Evolutionary conservation across 257 asterid genomes (phyloP).

Genomic region (Cruciata laevipes): DNA sequence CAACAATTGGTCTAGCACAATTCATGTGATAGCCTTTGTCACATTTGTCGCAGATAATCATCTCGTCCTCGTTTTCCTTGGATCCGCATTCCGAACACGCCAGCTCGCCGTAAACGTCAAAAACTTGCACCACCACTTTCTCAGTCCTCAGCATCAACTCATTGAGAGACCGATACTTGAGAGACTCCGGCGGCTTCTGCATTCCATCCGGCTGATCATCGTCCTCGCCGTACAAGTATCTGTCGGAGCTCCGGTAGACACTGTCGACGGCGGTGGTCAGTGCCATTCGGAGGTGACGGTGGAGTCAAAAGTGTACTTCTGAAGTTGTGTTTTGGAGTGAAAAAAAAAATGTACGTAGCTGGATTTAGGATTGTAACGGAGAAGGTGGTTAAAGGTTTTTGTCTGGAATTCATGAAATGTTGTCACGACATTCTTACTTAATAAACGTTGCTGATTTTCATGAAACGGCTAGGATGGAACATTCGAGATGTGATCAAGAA

Average conservation of each 20-base stretch:
- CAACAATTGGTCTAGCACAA: slow-evolving; percentile 64
- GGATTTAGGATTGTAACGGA: too few species aligned
- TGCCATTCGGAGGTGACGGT: slow-evolving; percentile 10
- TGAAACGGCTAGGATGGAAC: too few species aligned
- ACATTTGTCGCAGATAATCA: slow-evolving; percentile 64
- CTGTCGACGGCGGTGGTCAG: background rate
- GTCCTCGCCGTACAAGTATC: slow-evolving; percentile 16
- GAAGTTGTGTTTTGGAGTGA: slow-evolving; percentile 31
- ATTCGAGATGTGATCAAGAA: background rate
- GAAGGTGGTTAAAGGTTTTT: too few species aligned
- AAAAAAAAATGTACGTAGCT: too few species aligned
- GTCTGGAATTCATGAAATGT: too few species aligned
- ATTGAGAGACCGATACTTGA: slow-evolving; percentile 25
- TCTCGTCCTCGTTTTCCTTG: slow-evolving; percentile 55
- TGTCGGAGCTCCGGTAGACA: background rate
- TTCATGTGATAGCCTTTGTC: slow-evolving; percentile 67
- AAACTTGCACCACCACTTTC: slow-evolving; percentile 32
- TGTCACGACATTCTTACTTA: too few species aligned
- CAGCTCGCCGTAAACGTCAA: slow-evolving; percentile 25
- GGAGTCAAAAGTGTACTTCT: slow-evolving; percentile 16
- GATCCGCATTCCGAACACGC: slow-evolving; percentile 68
- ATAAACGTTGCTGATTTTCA: background rate
- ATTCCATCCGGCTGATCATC: slow-evolving; percentile 1
- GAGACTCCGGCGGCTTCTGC: background rate
- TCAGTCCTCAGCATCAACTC: slow-evolving; percentile 50